Percentiles rank a stretch among this genome's conserved stretches.
These are phyloP conservation scores for Radiomyces spectabilis DNA, from an alignment of 192 early-diverging fungal genomes.

Conservation along the genomic window DNA sequence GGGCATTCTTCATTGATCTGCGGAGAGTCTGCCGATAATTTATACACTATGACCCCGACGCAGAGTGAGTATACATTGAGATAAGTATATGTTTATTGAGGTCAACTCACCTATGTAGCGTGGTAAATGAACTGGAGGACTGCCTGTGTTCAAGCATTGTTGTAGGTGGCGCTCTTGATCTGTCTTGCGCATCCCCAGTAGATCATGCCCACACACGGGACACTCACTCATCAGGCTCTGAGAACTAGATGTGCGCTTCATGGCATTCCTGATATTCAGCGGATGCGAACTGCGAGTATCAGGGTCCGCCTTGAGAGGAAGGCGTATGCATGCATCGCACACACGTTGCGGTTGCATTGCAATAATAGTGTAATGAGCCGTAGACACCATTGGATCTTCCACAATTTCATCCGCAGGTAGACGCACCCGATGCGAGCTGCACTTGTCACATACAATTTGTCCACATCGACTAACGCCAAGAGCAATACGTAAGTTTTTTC, in stretches of 20 bases:
- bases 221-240: conserved; percentile 67
- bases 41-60: conserved; percentile 35
- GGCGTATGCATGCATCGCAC: conserved; percentile 10
- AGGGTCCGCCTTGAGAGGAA: conserved; percentile 4
- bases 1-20: conserved; percentile 77
- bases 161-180: conserved; percentile 59
- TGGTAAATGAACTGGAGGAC: conserved; percentile 42
- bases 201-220: conserved; percentile 52
- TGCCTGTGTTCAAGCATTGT: conserved; percentile 47
- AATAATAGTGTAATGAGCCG: conserved; percentile 8
- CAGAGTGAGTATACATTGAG: too few relatives aligned
- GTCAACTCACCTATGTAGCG: conserved; percentile 56
- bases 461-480: conserved; percentile 70
- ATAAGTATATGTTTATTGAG: background rate
- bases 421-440: conserved; percentile 52
- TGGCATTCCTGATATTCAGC: background rate
- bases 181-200: conserved; percentile 25
- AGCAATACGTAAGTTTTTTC: background rate
- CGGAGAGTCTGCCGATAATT: conserved; percentile 48
- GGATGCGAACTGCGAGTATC: background rate
- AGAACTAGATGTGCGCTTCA: conserved; percentile 23
- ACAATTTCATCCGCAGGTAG: conserved; percentile 39
- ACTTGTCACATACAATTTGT: conserved; percentile 76
- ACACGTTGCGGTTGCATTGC: conserved; percentile 13
- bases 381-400: conserved; percentile 32